phyloP scores from a whole-genome alignment of 805 yeast genomes.

The Starmerella kuoi region DNA sequence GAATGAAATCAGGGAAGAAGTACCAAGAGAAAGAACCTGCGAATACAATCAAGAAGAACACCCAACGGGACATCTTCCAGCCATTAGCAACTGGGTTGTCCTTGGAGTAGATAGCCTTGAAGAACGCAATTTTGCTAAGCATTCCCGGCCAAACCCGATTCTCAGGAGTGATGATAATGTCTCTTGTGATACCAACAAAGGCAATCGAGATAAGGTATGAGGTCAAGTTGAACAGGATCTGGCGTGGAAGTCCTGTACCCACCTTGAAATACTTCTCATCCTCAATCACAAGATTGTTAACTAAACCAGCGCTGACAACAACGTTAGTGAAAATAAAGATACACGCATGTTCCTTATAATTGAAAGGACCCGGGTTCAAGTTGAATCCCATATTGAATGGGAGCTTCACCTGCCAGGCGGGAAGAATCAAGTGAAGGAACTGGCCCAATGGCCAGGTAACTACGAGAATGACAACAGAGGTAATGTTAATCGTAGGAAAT shows the following conservation, averaged over 20 bases:
- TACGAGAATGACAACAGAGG: slow-evolving; percentile 46
- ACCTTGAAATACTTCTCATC: slow-evolving; percentile 43
- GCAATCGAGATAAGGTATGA: slow-evolving; percentile 59
- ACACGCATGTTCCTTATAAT: slow-evolving; percentile 51
- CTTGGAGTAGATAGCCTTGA: slow-evolving; percentile 40
- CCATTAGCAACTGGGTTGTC: slow-evolving; percentile 44
- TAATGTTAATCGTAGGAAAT: slow-evolving; percentile 41
- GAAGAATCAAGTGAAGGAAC: slow-evolving; percentile 34
- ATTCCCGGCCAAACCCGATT: slow-evolving; percentile 62
- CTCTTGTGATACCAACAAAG: slow-evolving; percentile 49
- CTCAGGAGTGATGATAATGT: slow-evolving; percentile 49
- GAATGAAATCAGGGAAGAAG: slow-evolving; percentile 53
- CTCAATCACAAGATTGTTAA: slow-evolving; percentile 13
- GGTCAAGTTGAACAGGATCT: slow-evolving; percentile 40
- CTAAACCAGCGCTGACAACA: slow-evolving; percentile 26
- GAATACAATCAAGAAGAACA: slow-evolving; percentile 38
- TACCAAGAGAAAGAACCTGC: slow-evolving; percentile 38
- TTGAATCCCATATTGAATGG: slow-evolving; percentile 27
- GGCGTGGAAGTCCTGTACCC: slow-evolving; percentile 40
- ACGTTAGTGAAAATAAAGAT: slow-evolving; percentile 32
- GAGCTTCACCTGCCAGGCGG: slow-evolving; percentile 23
- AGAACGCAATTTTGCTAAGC: slow-evolving; percentile 47
- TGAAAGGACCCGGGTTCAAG: slow-evolving; percentile 52
- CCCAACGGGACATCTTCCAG: slow-evolving; percentile 46
- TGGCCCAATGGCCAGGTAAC: slow-evolving; percentile 55